Base-by-base conservation (phyloP, 2,329 filamentous ascomycete species). In the Achaetomium macrosporum region DNA sequence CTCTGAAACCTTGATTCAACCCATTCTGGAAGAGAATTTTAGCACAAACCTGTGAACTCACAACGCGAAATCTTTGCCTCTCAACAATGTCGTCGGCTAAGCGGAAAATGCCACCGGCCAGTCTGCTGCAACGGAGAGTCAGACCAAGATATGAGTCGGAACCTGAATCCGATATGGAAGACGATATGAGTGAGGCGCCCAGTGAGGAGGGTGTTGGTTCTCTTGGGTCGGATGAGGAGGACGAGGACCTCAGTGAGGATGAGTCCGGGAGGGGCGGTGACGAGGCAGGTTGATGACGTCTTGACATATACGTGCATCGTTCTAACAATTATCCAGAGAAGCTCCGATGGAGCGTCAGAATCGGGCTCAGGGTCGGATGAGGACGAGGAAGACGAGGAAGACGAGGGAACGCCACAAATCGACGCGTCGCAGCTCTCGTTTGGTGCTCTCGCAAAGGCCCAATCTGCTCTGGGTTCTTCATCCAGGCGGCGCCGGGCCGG, bases 391-490 rank as follows among this genome's bases (percentile, higher is more conserved):
- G 58, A 54, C 3, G 61, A 58, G 10, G 48, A 53, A 4, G 59
- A 62, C 67, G 62, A 64, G n/a, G 59, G 61, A 6, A 69, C 68
- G 16, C 66, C 50, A 0, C 41, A 37, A 15, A 25, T 77, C 51
- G 75, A 78, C 54, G 70, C 76, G 42, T 73, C 80, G 9, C 75
- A 77, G 56, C 82, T 96, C 59, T 93, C 90, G 20, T 96, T 97
- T 64, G 91, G 90, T 57, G 88, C 88, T n/a, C 76, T 96, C 39
- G 89, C 88, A 59, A 88, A 89, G 74, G 91, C 90, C 1, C 89
- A 95, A 72, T 84, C 84, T 37, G 79, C 83, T 0, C 71, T 95
- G 35, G 31, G 73, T 66, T 59, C 59, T 35, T 44, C 33, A 60
- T 64, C 63, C 66, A 57, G 73, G 72, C 67, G 71, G 68, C 49